Percentiles rank a stretch among this genome's conserved stretches.
These are phyloP conservation scores for Fagopyrum esculentum DNA, from an alignment of 148 eudicot genomes.

Conservation along the genomic window DNA sequence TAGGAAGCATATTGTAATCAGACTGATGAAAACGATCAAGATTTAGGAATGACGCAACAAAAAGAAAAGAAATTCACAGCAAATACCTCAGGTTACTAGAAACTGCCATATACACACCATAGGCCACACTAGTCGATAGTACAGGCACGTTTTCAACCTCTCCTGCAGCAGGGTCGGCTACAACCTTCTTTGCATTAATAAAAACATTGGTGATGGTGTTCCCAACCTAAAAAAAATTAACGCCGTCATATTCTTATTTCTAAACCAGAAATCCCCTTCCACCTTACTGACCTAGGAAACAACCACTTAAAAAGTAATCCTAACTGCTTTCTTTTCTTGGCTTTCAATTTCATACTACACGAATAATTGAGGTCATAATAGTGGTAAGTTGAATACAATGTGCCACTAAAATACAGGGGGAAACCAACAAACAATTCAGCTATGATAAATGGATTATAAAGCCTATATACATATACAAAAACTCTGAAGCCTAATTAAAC, in stretches of 20 bases:
- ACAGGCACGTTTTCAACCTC: conserved; percentile 82
- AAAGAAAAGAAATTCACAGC: no score
- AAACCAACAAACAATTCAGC: no score
- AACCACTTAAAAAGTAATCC: background rate
- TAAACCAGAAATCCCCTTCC: background rate
- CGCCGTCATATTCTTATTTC: background rate
- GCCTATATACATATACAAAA: background rate
- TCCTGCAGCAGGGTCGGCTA: conserved; percentile 45
- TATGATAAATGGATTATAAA: background rate
- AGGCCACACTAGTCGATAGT: conserved; percentile 75
- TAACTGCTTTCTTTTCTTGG: background rate
- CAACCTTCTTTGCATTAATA: conserved; percentile 77
- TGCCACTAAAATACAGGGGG: no score
- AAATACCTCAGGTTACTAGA: conserved; percentile 87
- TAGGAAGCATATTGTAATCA: no score
- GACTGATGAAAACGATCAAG: no score
- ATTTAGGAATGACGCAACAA: no score
- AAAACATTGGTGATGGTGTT: conserved; percentile 68
- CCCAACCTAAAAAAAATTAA: conserved; percentile 47
- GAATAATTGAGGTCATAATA: background rate
- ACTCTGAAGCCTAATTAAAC: background rate
- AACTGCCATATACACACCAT: conserved; percentile 90
- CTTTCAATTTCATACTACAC: background rate
- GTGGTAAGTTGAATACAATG: background rate
- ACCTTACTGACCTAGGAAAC: background rate